These are phyloP conservation scores for Dryas integrifolia DNA, from an alignment of 331 rosid genomes.

Conservation along the genomic window DNA sequence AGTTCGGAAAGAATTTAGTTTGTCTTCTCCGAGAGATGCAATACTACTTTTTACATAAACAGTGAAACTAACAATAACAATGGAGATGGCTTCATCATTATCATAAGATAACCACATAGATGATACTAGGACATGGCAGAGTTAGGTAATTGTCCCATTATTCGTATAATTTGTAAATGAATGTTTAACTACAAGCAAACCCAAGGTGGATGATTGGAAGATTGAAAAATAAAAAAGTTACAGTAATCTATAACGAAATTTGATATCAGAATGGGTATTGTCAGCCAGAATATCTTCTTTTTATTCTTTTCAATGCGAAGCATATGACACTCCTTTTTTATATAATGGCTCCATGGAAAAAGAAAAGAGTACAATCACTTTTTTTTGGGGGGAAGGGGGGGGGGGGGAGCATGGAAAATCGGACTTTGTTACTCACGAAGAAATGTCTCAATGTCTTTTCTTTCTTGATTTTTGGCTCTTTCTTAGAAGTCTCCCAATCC, in stretches of 20 bases:
- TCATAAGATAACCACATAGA: neutral
- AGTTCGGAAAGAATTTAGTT: neutral
- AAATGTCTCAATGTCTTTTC: neutral
- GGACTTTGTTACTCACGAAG: neutral
- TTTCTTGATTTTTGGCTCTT: neutral
- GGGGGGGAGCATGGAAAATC: neutral
- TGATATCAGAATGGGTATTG: neutral
- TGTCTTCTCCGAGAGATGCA: neutral
- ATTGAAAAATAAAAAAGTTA: neutral
- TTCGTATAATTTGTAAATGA: neutral
- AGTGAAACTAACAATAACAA: neutral
- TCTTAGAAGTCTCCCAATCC: neutral
- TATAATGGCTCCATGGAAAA: no score
- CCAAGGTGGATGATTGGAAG: neutral
- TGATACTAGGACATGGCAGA: neutral
- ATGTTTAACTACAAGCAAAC: neutral
- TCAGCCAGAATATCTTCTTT: neutral
- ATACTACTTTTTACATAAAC: neutral
- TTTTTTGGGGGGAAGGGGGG: no score
- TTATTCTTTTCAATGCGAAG: neutral
- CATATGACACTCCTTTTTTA: neutral
- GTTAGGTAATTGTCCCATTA: neutral
- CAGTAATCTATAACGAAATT: neutral
- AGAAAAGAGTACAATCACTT: no score
- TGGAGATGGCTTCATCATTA: neutral